Evolutionary conservation across 2,329 filamentous ascomycete genomes (phyloP).

Genomic region (Cladosporium sp.): DNA sequence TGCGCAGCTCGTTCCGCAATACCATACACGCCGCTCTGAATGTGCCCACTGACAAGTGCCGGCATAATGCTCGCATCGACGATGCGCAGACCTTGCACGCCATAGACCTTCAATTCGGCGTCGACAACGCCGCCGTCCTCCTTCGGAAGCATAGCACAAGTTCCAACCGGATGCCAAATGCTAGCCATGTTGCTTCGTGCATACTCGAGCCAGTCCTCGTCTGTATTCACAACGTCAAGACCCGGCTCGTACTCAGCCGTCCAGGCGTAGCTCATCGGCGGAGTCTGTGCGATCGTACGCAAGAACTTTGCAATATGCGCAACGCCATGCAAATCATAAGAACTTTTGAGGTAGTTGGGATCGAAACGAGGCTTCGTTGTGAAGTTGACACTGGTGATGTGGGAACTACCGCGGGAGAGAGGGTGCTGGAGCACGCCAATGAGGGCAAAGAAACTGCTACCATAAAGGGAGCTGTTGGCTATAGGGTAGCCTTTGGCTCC

Average conservation of each 20-base stretch:
- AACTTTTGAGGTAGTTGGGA: constrained; percentile 34
- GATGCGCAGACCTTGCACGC: constrained; percentile 34
- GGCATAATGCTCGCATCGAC: constrained; percentile 40
- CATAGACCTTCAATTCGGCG: constrained; percentile 35
- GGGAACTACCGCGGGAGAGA: constrained; percentile 33
- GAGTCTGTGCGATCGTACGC: constrained; percentile 45
- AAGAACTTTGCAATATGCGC: constrained; percentile 36
- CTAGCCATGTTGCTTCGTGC: constrained; percentile 31
- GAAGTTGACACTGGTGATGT: constrained; percentile 30
- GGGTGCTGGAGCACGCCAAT: constrained; percentile 41
- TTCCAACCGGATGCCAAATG: constrained; percentile 41
- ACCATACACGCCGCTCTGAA: constrained; percentile 29
- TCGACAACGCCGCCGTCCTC: constrained; percentile 37
- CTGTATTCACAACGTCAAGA: constrained; percentile 18
- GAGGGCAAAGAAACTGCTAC: constrained; percentile 38
- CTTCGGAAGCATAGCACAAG: constrained; percentile 37
- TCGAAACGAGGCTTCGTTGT: constrained; percentile 30
- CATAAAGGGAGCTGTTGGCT: constrained; percentile 37
- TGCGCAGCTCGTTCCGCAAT: constrained; percentile 34
- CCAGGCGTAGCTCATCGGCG: constrained; percentile 40
- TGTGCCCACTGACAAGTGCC: constrained; percentile 27
- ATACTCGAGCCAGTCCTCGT: constrained; percentile 29
- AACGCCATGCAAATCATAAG: constrained; percentile 32
- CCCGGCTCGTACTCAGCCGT: constrained; percentile 29
- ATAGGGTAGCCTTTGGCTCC: constrained; percentile 44